These are phyloP conservation scores for Zygosaccharomyces sapae DNA, from an alignment of 1,139 yeast species.

Conservation along the genomic window DNA sequence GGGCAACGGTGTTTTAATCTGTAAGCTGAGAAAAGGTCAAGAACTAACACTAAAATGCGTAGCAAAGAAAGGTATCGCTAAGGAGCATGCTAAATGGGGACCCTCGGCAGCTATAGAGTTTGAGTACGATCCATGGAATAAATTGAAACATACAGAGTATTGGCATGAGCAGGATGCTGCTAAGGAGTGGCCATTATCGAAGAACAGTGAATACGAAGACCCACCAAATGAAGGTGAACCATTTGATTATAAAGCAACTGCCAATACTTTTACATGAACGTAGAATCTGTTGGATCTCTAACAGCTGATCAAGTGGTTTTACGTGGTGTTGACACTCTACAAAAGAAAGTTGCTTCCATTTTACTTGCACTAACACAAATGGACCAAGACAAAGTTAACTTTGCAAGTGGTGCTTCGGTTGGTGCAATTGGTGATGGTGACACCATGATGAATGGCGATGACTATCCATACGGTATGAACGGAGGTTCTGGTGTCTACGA, in stretches of 20 bases:
- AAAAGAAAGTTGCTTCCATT: slow-evolving; percentile 85
- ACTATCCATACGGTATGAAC: slow-evolving; percentile 43
- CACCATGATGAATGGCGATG: slow-evolving; percentile 40
- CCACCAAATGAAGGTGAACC: slow-evolving; percentile 85
- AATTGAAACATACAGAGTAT: slow-evolving; percentile 87
- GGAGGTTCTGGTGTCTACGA: slow-evolving; percentile 29
- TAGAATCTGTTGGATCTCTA: slow-evolving; percentile 88
- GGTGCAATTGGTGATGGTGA: slow-evolving; percentile 34
- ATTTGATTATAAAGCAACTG: slow-evolving; percentile 81
- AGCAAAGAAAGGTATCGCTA: slow-evolving; percentile 96
- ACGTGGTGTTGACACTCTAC: slow-evolving; percentile 78
- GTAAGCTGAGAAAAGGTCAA: slow-evolving; percentile 90
- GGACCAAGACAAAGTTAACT: slow-evolving; percentile 47
- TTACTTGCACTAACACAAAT: slow-evolving; percentile 71
- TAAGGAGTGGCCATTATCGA: slow-evolving; percentile 88
- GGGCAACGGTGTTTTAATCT: slow-evolving; percentile 78
- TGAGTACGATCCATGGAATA: slow-evolving; percentile 99
- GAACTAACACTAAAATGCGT: slow-evolving; percentile 84
- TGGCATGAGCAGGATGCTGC: slow-evolving; percentile 93
- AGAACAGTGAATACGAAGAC: slow-evolving; percentile 93
- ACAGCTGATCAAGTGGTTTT: slow-evolving; percentile 85
- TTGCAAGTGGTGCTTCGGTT: slow-evolving; percentile 43
- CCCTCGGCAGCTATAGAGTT: slow-evolving; percentile 97
- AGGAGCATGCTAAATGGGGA: slow-evolving; percentile 98
- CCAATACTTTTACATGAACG: slow-evolving; percentile 76